phyloP scores from a whole-genome alignment of 768 basidiomycete genomes.

The Cantharellus cinnabarinus region DNA sequence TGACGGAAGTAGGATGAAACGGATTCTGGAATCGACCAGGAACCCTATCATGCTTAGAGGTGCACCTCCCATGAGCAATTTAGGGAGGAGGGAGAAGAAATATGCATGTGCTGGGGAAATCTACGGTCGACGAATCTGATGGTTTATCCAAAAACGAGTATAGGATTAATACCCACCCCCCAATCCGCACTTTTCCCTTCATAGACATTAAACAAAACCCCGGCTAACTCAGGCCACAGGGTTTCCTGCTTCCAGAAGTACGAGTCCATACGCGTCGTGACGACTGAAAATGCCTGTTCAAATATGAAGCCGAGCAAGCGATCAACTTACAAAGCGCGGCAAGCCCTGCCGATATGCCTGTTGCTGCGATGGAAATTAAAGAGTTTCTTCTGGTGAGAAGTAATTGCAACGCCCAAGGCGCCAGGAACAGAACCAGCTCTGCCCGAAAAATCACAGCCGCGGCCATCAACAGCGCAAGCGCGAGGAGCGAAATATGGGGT shows the following conservation, averaged over 20 bases:
- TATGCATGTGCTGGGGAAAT: slow-evolving; percentile 52
- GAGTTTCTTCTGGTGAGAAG: slow-evolving; percentile 25
- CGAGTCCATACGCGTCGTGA: slow-evolving; percentile 54
- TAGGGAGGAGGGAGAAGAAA: slow-evolving; percentile 48
- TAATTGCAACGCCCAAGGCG: slow-evolving; percentile 36
- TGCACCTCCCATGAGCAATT: slow-evolving; percentile 44
- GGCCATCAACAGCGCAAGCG: slow-evolving; percentile 43
- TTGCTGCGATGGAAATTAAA: slow-evolving; percentile 24
- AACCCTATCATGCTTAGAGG: slow-evolving; percentile 41
- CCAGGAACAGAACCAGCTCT: slow-evolving; percentile 53
- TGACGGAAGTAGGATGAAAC: slow-evolving; percentile 31
- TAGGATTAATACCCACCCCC: slow-evolving; percentile 43
- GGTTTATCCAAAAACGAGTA: background rate
- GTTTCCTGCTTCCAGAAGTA: slow-evolving; percentile 59
- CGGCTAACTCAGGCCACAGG: slow-evolving; percentile 74
- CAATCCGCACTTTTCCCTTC: slow-evolving; percentile 76
- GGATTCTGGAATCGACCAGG: slow-evolving; percentile 27
- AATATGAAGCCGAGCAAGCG: background rate
- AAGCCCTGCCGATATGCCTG: slow-evolving; percentile 30
- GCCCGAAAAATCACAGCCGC: slow-evolving; percentile 56
- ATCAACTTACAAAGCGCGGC: slow-evolving; percentile 25
- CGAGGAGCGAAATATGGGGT: slow-evolving; percentile 18
- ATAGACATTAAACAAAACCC: slow-evolving; percentile 67
- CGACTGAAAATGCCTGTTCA: slow-evolving; percentile 18
- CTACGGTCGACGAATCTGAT: slow-evolving; percentile 18